These are phyloP conservation scores for Backusella sp. DNA, from an alignment of 192 early-diverging fungal species.

Conservation along the genomic window DNA sequence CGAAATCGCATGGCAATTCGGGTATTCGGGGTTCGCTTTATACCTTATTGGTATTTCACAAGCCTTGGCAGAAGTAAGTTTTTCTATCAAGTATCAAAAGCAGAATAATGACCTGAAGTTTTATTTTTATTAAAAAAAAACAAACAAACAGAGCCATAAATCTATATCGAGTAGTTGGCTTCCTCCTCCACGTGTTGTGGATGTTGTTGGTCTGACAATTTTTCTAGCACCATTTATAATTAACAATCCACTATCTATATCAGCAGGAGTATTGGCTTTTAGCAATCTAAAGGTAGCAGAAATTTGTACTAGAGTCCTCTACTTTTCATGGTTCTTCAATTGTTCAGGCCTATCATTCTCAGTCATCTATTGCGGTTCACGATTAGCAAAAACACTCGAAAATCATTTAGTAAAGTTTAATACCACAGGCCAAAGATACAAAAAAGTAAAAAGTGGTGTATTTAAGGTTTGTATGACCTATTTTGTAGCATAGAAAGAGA, in stretches of 20 bases:
- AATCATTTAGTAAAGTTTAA: constrained; percentile 14
- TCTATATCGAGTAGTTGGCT: constrained; percentile 22
- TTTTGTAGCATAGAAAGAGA: neutral
- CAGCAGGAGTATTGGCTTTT: constrained; percentile 15
- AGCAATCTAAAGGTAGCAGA: constrained; percentile 3
- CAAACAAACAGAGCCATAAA: constrained; percentile 27
- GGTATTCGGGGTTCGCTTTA: constrained; percentile 20
- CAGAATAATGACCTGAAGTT: neutral
- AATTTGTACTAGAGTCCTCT: constrained; percentile 19
- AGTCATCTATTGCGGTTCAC: constrained; percentile 21
- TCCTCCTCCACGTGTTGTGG: constrained; percentile 22
- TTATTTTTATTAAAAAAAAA: neutral
- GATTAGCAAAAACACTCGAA: constrained; percentile 12
- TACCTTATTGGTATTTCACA: constrained; percentile 32
- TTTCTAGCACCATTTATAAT: constrained; percentile 19
- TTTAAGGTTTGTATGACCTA: constrained; percentile 6
- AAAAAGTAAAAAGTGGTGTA: constrained; percentile 22
- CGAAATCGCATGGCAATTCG: constrained; percentile 32
- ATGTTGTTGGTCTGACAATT: constrained; percentile 17
- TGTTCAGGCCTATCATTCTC: neutral
- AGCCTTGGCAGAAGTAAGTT: constrained; percentile 29
- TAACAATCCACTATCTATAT: constrained; percentile 20
- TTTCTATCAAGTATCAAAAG: neutral
- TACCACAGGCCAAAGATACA: constrained; percentile 16
- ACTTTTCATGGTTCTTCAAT: constrained; percentile 30